Base-by-base conservation (phyloP, 371 early-diverging fungal species). In the Dichotomocladium elegans region DNA sequence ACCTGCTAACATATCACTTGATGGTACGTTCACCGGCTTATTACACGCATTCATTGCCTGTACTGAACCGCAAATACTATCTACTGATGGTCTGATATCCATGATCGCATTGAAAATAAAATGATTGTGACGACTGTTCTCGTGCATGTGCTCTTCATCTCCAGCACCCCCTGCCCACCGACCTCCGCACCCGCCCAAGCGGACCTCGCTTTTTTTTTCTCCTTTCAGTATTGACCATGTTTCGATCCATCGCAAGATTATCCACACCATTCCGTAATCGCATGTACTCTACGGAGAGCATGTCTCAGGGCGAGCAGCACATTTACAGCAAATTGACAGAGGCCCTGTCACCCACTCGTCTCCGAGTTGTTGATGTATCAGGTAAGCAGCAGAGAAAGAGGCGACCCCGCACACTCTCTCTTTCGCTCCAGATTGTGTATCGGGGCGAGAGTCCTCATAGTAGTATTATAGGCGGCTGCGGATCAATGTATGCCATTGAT, bases 391-490 rank as follows among this genome's bases (percentile, higher is more conserved):
- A n/a, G n/a, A n/a, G n/a, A n/a, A n/a, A n/a, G n/a, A n/a, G n/a
- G n/a, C n/a, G n/a, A n/a, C n/a, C n/a, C n/a, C n/a, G n/a, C n/a
- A n/a, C n/a, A n/a, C n/a, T n/a, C n/a, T n/a, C n/a, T n/a, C n/a
- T n/a, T n/a, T n/a, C n/a, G n/a, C n/a, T n/a, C n/a, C n/a, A n/a
- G n/a, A n/a, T n/a, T n/a, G n/a, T n/a, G n/a, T n/a, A n/a, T n/a
- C n/a, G n/a, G n/a, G n/a, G n/a, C n/a, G n/a, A n/a, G n/a, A n/a
- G n/a, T n/a, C n/a, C n/a, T n/a, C n/a, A n/a, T n/a, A n/a, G n/a
- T n/a, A n/a, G n/a, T n/a, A n/a, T n/a, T n/a, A 14, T 40, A 86
- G 91, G 94, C 43, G 96, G 96, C 21, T 96, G 96, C 65, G 96
- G 96, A 21, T 89, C 92, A 29, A 94, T 94, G 94, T 95, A 93